Evolutionary conservation across 1,284 basidiomycete species (phyloP), one percentile per base, ranked within the genome.

Genomic region (Heliocybe sulcata): DNA sequence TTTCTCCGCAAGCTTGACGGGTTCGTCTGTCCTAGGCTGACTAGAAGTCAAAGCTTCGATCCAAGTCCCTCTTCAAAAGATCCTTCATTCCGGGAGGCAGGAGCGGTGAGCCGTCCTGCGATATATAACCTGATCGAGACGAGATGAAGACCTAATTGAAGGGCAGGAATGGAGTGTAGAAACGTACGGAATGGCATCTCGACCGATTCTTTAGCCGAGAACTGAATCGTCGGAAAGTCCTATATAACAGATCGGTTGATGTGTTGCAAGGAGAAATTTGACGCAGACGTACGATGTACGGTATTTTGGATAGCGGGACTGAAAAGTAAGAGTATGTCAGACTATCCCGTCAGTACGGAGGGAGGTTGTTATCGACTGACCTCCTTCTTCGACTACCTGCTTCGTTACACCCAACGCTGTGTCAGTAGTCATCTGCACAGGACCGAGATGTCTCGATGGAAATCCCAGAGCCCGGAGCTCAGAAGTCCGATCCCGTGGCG

Each of bases 361-460:
- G 9, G 58, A 16, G 26, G 50, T 35, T 19, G 49, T 14, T 31
- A 12, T 0, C 8, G 20, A 67, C 77, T 62, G 59, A 87, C 87
- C 72, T 65, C 83, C 79, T 66, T 97, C 92, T 58, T 90, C 75
- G 0, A 95, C 87, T 14, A 97, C 89, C 1, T 82, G 70, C 67
- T 96, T 98, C 0, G 93, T 94, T 4, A 98, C 95, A 8, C 90
- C 93, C 0, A 98, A 76, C 0, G 96, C 96, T 1, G 96, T 98
- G 68, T 99, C 96, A 0, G 96, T 99, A 25, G 96, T 98, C 96
- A 99, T 99, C 69, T 99, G 97, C 1, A 94, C 76, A 1, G 82
- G 75, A 0, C 92, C 92, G 3, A 97, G 76, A 68, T 90, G 90
- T 25, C 94, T 80, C 2, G 79, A 81, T 0, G 92, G 91, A 67